A percentile compares a stretch with the other conserved stretches of the same genome.
phyloP scores from a whole-genome alignment of 805 yeast species.

The Saccharomycopsis microspora region DNA sequence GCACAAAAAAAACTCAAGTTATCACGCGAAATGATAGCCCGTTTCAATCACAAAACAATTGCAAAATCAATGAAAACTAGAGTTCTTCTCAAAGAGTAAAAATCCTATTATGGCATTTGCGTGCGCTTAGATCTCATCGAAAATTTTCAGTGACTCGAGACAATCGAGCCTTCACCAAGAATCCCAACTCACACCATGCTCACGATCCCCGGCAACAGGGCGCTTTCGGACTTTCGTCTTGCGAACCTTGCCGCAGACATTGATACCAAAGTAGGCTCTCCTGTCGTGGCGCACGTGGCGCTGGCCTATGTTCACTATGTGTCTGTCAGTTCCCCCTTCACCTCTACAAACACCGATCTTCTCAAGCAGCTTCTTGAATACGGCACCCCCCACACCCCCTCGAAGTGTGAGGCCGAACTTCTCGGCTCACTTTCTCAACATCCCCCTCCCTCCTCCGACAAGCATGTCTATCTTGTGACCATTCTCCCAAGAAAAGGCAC shows the following conservation, averaged over 20 bases:
- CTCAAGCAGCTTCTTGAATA: background rate
- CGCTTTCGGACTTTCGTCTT: constrained; percentile 80
- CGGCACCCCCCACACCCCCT: constrained; percentile 22
- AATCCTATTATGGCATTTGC: too few relatives aligned
- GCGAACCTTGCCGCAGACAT: constrained; percentile 60
- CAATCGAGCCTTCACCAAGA: background rate
- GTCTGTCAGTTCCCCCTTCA: constrained; percentile 16
- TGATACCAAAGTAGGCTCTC: constrained; percentile 37
- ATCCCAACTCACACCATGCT: background rate
- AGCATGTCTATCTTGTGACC: constrained; percentile 42
- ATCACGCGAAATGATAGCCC: background rate
- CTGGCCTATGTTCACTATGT: constrained; percentile 77
- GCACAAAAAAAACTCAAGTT: background rate
- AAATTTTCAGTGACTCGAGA: background rate
- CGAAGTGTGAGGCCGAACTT: constrained; percentile 23
- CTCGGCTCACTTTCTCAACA: background rate
- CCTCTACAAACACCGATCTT: constrained; percentile 28
- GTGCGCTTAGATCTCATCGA: too few relatives aligned
- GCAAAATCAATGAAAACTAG: too few relatives aligned
- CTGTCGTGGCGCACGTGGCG: constrained; percentile 57
- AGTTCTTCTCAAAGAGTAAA: too few relatives aligned
- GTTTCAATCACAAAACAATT: background rate
- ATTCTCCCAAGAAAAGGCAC: constrained; percentile 91
- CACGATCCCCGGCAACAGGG: constrained; percentile 77
- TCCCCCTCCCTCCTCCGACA: background rate